Percentiles rank a stretch among this genome's conserved stretches.
Conservation (phyloP, 441 rosid genomes). For the Isatis lusitanica region DNA sequence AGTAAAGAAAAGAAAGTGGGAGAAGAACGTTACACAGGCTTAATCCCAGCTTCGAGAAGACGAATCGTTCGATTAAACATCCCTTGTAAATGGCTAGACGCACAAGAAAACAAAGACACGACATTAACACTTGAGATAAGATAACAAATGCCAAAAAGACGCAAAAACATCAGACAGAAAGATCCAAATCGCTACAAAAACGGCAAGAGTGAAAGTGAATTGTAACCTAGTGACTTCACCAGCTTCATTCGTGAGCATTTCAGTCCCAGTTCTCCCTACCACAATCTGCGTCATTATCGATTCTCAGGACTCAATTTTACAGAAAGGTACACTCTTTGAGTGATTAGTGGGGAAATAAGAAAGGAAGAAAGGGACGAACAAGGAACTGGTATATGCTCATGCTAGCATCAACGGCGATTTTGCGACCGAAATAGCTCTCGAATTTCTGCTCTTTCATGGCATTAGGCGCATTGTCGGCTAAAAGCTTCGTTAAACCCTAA, state of each 20-base stretch:
- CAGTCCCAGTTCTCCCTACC: conserved; percentile 89
- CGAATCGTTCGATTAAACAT: conserved; percentile 92
- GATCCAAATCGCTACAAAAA: not conserved
- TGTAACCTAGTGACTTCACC: conserved; percentile 90
- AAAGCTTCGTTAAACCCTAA: conserved; percentile 90
- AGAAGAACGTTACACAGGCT: conserved; percentile 74
- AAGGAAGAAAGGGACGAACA: conserved; percentile 38
- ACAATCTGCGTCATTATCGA: conserved; percentile 60
- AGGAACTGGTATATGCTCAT: conserved; percentile 93
- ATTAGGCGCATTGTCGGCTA: conserved; percentile 88
- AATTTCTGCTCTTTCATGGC: conserved; percentile 85
- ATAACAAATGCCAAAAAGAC: not conserved
- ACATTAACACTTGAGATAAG: not conserved
- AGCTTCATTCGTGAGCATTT: conserved; percentile 91
- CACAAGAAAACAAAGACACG: not conserved
- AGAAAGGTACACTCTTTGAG: not conserved
- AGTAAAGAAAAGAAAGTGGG: not conserved
- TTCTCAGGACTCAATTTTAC: not conserved
- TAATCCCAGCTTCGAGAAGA: conserved; percentile 95
- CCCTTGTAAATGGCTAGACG: conserved; percentile 84
- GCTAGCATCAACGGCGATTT: conserved; percentile 92
- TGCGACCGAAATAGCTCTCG: conserved; percentile 82
- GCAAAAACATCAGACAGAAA: not conserved
- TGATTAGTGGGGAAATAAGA: not conserved
- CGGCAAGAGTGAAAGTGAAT: not conserved